Percentiles rank a stretch among this genome's conserved stretches.
Evolutionary conservation across 495 filamentous ascomycete genomes (phyloP).

Genomic region (Aspergillus cristatus): DNA sequence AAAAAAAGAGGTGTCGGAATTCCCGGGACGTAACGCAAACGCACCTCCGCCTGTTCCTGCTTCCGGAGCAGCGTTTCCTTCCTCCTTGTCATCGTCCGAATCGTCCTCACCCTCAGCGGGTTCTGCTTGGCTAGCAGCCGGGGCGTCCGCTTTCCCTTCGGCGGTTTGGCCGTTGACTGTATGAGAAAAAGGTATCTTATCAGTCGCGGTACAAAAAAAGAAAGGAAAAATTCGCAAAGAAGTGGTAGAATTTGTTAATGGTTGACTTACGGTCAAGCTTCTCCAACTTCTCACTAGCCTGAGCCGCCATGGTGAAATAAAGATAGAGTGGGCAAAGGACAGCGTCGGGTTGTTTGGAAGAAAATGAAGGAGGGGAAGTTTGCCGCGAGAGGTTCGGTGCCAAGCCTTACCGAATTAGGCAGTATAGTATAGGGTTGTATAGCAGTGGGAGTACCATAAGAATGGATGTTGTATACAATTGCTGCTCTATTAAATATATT

Average conservation of each 20-base stretch:
- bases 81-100: conserved; percentile 54
- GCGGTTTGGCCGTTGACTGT: conserved; percentile 44
- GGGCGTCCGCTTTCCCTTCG: conserved; percentile 30
- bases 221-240: not conserved
- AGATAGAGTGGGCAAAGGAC: conserved; percentile 1
- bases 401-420: not conserved
- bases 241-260: no score
- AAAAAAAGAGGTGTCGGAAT: no score
- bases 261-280: conserved; percentile 39
- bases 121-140: conserved; percentile 28
- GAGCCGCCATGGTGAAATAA: conserved; percentile 41
- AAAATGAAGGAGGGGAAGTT: conserved; percentile 5
- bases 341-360: conserved; percentile 1
- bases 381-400: conserved; percentile 1
- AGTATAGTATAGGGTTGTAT: no score
- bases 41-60: conserved; percentile 34
- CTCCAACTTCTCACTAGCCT: conserved; percentile 41
- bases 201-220: conserved; percentile 7
- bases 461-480: no score
- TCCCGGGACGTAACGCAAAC: conserved; percentile 3
- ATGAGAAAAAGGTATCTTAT: conserved; percentile 13
- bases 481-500: no score
- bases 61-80: conserved; percentile 32
- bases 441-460: no score
- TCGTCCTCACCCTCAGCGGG: conserved; percentile 51